Base-by-base conservation (phyloP, 1,139 yeast species). In the Yamadazyma taylorii region DNA sequence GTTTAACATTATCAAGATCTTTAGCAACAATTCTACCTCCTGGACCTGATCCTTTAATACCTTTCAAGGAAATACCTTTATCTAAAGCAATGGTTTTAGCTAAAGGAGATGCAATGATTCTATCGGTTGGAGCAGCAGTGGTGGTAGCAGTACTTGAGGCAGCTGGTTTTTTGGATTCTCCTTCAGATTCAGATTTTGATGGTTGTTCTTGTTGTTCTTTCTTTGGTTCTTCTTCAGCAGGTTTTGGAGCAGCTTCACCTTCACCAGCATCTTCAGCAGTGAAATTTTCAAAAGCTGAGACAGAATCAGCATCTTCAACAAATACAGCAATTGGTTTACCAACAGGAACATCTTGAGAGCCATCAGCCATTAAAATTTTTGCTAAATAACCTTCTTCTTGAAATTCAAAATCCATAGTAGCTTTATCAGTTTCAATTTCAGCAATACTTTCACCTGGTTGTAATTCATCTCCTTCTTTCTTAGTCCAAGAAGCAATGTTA, bases 361-460 rank as follows among this genome's bases (percentile, higher is more conserved):
- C 97, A 48, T 82, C 90, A 25, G 79, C 89, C 47, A 89, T 75
- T 52, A 94, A 73, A 52, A 89, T 82, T 75, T 92, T 87, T 50
- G 98, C 97, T 58, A 92, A 73, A 71, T 61, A 89, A 42, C 98
- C 99, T 42, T 94, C 99, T 55, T 94, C 99, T 72, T 90, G 97
- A 75, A 92, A 92, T 69, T 92, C 99, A 57, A 89, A 92, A 69
- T 94, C 99, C 96, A 92, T 92, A 48, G 90, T 85, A 41, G 99
- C 98, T 75, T 92, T 92, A 65, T 92, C 99, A 50, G 99, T 92
- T 71, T 92, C 98, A 50, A 92, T 85, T 66, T 92, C 98, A 40
- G 96, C 97, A 52, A 92, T 79, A 39, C 94, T 82, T 60, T 90
- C 97, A 63, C 98, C 97, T 21, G 97, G 94, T 19, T 75, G 53